Conservation (phyloP, 1,139 yeast species). For the Blastobotrys illinoisensis region DNA sequence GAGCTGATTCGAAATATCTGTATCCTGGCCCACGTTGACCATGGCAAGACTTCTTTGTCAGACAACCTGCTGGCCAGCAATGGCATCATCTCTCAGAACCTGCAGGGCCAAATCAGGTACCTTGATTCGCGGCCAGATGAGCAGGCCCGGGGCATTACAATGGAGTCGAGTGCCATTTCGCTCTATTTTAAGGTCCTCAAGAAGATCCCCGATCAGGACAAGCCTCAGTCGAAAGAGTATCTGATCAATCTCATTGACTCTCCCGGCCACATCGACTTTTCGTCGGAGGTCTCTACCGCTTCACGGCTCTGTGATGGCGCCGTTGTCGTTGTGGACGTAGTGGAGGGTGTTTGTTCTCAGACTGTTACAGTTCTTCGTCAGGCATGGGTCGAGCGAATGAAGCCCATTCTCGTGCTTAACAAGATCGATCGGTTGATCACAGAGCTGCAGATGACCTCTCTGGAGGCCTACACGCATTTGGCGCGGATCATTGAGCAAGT, state of each 20-base stretch:
- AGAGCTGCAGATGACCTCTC: conserved; percentile 76
- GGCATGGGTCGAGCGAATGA: conserved; percentile 89
- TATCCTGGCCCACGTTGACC: conserved; percentile 96
- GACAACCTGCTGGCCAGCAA: conserved; percentile 91
- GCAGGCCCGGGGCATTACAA: conserved; percentile 91
- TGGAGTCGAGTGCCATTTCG: conserved; percentile 94
- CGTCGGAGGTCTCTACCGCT: conserved; percentile 93
- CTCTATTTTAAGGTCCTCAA: conserved; percentile 52
- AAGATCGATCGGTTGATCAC: conserved; percentile 82
- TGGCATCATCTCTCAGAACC: conserved; percentile 88
- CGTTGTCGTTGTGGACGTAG: conserved; percentile 88
- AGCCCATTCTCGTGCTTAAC: conserved; percentile 85
- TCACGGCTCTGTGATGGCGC: conserved; percentile 97
- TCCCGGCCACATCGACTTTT: conserved; percentile 97
- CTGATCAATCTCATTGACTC: conserved; percentile 91
- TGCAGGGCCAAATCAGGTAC: conserved; percentile 93
- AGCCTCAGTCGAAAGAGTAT: conserved; percentile 59
- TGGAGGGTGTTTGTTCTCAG: conserved; percentile 97
- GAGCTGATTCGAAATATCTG: conserved; percentile 79
- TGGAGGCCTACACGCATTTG: conserved; percentile 81
- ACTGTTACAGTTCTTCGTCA: conserved; percentile 92
- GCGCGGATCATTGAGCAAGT: conserved; percentile 82
- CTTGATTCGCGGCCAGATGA: conserved; percentile 95
- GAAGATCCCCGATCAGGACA: conserved; percentile 23
- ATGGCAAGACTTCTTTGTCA: conserved; percentile 92